These are phyloP conservation scores for Candida coquimbonensis DNA, from an alignment of 805 yeast genomes.

Conservation along the genomic window DNA sequence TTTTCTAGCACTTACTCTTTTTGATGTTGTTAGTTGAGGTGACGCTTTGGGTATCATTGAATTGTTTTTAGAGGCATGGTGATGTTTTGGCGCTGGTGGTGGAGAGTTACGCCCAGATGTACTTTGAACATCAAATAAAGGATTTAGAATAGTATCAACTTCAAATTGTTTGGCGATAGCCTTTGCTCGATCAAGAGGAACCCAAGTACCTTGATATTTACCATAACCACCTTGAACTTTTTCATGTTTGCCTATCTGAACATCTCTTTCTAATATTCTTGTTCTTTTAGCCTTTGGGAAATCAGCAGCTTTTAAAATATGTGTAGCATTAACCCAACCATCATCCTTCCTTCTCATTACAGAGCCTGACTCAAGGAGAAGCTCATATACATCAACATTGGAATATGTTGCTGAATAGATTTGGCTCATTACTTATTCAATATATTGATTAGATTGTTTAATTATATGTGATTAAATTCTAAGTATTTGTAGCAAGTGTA, in stretches of 20 bases:
- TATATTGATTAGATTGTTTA: background rate
- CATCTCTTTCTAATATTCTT: conserved; percentile 84
- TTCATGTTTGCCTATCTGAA: conserved; percentile 84
- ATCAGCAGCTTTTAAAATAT: conserved; percentile 85
- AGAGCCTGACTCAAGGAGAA: conserved; percentile 57
- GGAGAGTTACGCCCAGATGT: conserved; percentile 45
- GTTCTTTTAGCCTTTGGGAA: conserved; percentile 94
- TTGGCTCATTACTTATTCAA: conserved; percentile 20
- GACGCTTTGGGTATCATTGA: conserved; percentile 11
- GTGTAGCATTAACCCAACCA: conserved; percentile 92
- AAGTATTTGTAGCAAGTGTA: background rate
- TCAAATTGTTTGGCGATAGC: conserved; percentile 59
- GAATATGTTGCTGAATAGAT: conserved; percentile 75
- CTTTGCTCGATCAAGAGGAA: conserved; percentile 71
- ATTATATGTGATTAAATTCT: too few relatives aligned
- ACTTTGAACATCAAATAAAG: conserved; percentile 57
- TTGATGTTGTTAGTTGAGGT: conserved; percentile 7
- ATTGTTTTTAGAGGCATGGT: conserved; percentile 43
- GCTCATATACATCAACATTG: conserved; percentile 79
- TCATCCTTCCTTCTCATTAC: conserved; percentile 73
- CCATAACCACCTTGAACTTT: conserved; percentile 98
- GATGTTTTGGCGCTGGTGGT: conserved; percentile 60
- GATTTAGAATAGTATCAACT: conserved; percentile 53
- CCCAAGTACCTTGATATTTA: conserved; percentile 96
- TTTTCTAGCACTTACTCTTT: conserved; percentile 18